A percentile compares a stretch with the other conserved stretches of the same genome.
These are phyloP conservation scores for Terfezia boudieri DNA, from an alignment of 495 filamentous ascomycete species.

Conservation along the genomic window DNA sequence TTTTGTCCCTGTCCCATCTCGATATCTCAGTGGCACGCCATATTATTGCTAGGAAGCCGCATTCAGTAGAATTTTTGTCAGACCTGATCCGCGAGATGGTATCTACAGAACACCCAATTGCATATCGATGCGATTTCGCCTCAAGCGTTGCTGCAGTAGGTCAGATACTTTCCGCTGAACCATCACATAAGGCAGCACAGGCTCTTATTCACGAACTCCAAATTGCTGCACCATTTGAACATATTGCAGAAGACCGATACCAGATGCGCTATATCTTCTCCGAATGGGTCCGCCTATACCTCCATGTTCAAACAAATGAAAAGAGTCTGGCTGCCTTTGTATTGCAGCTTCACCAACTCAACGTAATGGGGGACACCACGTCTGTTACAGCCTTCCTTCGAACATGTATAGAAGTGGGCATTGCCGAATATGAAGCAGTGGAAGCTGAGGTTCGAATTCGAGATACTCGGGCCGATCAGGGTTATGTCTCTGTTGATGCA, in stretches of 20 bases:
- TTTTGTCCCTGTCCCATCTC: constrained; percentile 60
- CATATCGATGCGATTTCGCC: constrained; percentile 68
- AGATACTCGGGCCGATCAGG: constrained; percentile 19
- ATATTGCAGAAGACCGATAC: constrained; percentile 36
- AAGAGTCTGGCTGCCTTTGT: constrained; percentile 57
- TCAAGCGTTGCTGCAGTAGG: constrained; percentile 58
- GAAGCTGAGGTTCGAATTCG: neutral
- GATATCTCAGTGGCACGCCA: constrained; percentile 54
- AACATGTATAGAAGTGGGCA: constrained; percentile 55
- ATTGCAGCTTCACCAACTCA: constrained; percentile 52
- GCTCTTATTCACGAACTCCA: constrained; percentile 53
- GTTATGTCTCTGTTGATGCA: constrained; percentile 60
- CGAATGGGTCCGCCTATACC: constrained; percentile 74
- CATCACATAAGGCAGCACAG: constrained; percentile 36
- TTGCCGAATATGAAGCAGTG: constrained; percentile 43
- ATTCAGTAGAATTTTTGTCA: constrained; percentile 51
- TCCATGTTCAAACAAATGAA: constrained; percentile 45
- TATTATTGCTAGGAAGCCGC: constrained; percentile 40
- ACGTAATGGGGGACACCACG: constrained; percentile 46
- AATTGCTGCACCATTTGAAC: constrained; percentile 26
- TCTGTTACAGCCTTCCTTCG: constrained; percentile 60
- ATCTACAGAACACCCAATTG: constrained; percentile 49
- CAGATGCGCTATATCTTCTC: constrained; percentile 87
- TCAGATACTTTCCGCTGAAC: constrained; percentile 58
- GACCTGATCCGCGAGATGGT: constrained; percentile 54